Evolutionary conservation across 495 filamentous ascomycete species (phyloP).

Genomic region (Coniosporium apollinis): DNA sequence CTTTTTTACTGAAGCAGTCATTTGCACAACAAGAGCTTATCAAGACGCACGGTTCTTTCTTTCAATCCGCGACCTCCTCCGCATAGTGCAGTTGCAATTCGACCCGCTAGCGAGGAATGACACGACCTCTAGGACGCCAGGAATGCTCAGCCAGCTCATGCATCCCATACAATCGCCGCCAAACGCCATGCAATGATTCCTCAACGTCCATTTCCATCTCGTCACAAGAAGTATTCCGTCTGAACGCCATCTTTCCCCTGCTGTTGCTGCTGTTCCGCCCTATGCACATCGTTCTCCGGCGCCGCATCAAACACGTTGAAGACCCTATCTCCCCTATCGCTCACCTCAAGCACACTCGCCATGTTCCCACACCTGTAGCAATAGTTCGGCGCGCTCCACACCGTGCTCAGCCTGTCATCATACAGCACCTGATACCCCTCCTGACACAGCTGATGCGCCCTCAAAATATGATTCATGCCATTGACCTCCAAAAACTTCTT

Average conservation of each 20-base stretch:
- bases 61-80: too few species aligned
- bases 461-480: slow-evolving; percentile 87
- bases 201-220: too few species aligned
- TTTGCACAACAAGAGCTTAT: too few species aligned
- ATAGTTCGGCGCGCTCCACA: slow-evolving; percentile 98
- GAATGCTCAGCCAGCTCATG: not conserved
- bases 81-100: too few species aligned
- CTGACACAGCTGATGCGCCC: slow-evolving; percentile 92
- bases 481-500: slow-evolving; percentile 96
- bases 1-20: too few species aligned
- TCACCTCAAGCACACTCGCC: slow-evolving; percentile 91
- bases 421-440: slow-evolving; percentile 94
- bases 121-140: not conserved
- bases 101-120: too few species aligned
- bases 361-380: slow-evolving; percentile 97
- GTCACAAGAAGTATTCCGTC: slow-evolving; percentile 59
- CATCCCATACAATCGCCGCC: too few species aligned
- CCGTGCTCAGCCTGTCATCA: slow-evolving; percentile 83
- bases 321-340: slow-evolving; percentile 73
- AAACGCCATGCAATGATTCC: too few species aligned
- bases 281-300: slow-evolving; percentile 84
- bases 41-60: too few species aligned
- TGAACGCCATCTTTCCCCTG: slow-evolving; percentile 39
- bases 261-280: slow-evolving; percentile 47
- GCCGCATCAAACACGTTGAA: slow-evolving; percentile 97